Percentiles rank a stretch among this genome's conserved stretches.
Evolutionary conservation across 2,329 filamentous ascomycete genomes (phyloP).

Genomic region (Orbilia javanica): DNA sequence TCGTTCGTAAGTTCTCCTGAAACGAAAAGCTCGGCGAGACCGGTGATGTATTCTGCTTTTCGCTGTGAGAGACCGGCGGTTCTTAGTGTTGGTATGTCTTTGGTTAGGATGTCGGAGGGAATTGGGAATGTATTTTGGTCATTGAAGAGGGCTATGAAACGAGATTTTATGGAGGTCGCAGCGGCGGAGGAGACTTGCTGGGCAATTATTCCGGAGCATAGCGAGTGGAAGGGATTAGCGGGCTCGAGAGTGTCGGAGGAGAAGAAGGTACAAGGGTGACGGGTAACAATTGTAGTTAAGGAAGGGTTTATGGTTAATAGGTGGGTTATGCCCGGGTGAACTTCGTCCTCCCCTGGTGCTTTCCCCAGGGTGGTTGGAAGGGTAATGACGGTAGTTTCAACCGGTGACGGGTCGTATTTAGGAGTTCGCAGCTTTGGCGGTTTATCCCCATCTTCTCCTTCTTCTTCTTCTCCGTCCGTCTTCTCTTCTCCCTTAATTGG

Average conservation of each 20-base stretch:
- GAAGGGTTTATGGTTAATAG: conserved; percentile 42
- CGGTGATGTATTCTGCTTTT: conserved; percentile 94
- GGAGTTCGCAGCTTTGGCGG: not conserved
- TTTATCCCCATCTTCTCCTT: not conserved
- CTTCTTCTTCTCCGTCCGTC: conserved; percentile 10
- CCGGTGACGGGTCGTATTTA: conserved; percentile 2
- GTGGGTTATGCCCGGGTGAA: conserved; percentile 50
- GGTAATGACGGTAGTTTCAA: not conserved
- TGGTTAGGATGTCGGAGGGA: conserved; percentile 77
- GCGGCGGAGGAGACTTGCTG: conserved; percentile 96
- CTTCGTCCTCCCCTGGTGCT: not conserved
- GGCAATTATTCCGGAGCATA: conserved; percentile 89
- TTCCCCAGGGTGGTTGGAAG: not conserved
- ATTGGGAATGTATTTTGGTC: conserved; percentile 75
- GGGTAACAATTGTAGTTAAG: conserved; percentile 38
- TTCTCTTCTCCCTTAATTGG: too few species aligned
- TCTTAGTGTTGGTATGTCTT: conserved; percentile 76
- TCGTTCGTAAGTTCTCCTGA: conserved; percentile 79
- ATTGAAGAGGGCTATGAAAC: conserved; percentile 81
- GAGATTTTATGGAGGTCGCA: conserved; percentile 86
- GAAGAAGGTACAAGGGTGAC: conserved; percentile 78
- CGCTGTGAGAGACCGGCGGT: conserved; percentile 90
- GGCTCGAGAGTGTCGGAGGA: conserved; percentile 82
- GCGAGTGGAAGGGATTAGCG: conserved; percentile 85
- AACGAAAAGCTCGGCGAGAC: conserved; percentile 84